Evolutionary conservation across 2,329 filamentous ascomycete species (phyloP).

Genomic region (Nothophaeocryptopus gaeumannii): DNA sequence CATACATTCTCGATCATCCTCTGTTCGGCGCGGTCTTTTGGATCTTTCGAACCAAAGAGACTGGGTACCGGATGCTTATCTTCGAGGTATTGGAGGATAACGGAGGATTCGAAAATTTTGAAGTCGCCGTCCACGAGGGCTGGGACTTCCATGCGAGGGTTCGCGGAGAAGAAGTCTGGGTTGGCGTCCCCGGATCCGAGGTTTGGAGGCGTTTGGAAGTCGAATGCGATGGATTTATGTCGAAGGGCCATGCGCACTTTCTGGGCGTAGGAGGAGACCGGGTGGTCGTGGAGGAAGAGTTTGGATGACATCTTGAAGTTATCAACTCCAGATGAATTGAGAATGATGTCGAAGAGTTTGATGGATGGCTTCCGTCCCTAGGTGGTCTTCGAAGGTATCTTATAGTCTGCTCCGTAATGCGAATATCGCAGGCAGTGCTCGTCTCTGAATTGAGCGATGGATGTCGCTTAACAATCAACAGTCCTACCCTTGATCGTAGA

Average conservation of each 20-base stretch:
- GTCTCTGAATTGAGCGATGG: too few species aligned
- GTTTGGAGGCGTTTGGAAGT: conserved; percentile 33
- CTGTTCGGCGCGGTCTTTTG: conserved; percentile 22
- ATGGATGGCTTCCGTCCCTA: too few species aligned
- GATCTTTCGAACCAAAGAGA: conserved; percentile 15
- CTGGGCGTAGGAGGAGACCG: conserved; percentile 38
- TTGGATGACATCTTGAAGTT: conserved; percentile 11
- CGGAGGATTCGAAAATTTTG: conserved; percentile 34
- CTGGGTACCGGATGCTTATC: conserved; percentile 26
- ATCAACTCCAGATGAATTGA: too few species aligned
- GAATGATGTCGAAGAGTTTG: too few species aligned
- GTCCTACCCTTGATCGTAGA: too few species aligned
- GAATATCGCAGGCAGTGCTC: too few species aligned
- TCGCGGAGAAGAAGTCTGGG: conserved; percentile 26
- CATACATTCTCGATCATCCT: conserved; percentile 33
- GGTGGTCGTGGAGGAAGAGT: conserved; percentile 30
- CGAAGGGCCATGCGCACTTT: conserved; percentile 39
- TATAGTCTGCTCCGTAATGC: too few species aligned
- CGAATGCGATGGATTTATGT: conserved; percentile 38
- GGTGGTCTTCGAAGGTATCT: too few species aligned
- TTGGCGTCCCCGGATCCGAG: conserved; percentile 35
- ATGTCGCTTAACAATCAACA: too few species aligned
- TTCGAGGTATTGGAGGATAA: conserved; percentile 35
- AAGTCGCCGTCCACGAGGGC: conserved; percentile 32
- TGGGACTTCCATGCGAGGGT: conserved; percentile 38